A percentile compares a stretch with the other conserved stretches of the same genome.
These are phyloP conservation scores for Chlorella sp. DNA, from an alignment of 139 green algal genomes.

Conservation along the genomic window DNA sequence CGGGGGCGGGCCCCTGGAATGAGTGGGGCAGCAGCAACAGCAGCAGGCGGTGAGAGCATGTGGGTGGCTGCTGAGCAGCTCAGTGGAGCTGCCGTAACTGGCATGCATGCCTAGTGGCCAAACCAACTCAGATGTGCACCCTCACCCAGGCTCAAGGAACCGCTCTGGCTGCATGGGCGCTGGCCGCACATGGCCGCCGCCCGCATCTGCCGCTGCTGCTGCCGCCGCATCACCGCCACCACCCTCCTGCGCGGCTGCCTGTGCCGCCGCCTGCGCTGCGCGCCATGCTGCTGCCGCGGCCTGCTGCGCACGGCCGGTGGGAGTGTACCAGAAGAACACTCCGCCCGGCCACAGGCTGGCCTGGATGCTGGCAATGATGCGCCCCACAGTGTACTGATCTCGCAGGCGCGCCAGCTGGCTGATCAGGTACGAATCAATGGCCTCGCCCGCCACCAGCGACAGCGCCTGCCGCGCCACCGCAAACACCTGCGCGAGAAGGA, in stretches of 20 bases:
- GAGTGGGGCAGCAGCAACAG: background rate
- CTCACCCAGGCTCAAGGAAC: conserved; percentile 48
- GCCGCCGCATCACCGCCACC: background rate
- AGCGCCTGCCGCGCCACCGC: conserved; percentile 70
- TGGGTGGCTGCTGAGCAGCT: too few species aligned
- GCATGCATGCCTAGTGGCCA: too few species aligned
- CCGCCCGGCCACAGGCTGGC: conserved; percentile 79
- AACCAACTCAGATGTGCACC: too few species aligned
- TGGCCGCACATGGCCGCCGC: background rate
- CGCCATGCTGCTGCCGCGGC: background rate
- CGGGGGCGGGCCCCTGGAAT: conserved; percentile 22
- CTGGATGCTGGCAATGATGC: conserved; percentile 70
- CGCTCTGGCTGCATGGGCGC: conserved; percentile 31
- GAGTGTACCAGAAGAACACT: conserved; percentile 63
- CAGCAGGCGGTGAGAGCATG: background rate
- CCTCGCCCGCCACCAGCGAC: conserved; percentile 78
- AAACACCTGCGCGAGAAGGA: conserved; percentile 46
- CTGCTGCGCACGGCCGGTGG: background rate
- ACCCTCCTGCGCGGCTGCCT: background rate
- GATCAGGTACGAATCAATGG: conserved; percentile 76
- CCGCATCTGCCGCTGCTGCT: background rate
- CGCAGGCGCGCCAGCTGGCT: conserved; percentile 59
- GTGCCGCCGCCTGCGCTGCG: background rate
- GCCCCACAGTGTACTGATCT: conserved; percentile 73
- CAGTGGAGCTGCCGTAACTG: too few species aligned